Evolutionary conservation across 768 basidiomycete genomes (phyloP), one percentile per base, ranked within the genome.

Genomic region (Pulveroboletus sp.): DNA sequence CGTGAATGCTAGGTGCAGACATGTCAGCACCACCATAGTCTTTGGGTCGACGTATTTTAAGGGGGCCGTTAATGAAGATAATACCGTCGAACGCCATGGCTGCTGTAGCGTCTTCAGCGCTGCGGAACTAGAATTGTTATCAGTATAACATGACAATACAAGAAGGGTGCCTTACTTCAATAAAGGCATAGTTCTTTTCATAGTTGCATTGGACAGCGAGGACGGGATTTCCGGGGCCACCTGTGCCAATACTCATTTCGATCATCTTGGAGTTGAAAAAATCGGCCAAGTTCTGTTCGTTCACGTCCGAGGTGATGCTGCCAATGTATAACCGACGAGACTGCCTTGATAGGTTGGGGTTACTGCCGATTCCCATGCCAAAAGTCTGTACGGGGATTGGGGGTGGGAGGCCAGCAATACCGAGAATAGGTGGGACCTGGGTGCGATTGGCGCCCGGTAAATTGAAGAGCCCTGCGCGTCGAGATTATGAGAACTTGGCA

Each of bases 51-150:
- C 94, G 90, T 62, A 99, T 93, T 76, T 96, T 94, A 64, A 99
- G 83, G n/a, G 93, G 89, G 8, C 85, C 86, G 56, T 90, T 94
- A 60, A 93, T 81, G 74, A 94, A 97, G 60, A 96, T 91, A 51
- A 94, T 93, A 45, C 94, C 95, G 63, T 99, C 96, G 61, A 99
- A 94, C 11, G 90, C 89, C 86, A 99, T 91, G 2, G 94, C 96
- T 35, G 90, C 83, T 2, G 95, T 94, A 8, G 94, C 93, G 69
- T 98, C 95, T 64, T 97, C 91, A 8, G 93, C 86, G 55, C 90
- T 94, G 50, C 95, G 93, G 78, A 98, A 98, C 95, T 98, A 61
- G n/a, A 6, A 60, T 52, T 37, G 6, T 47, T 24, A 47, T 57
- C 49, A 67, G 41, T 28, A 39, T 9, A 30, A 31, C 5, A n/a